These are phyloP conservation scores for Crithidia bombi DNA, from an alignment of 208 protist species.

Conservation along the genomic window DNA sequence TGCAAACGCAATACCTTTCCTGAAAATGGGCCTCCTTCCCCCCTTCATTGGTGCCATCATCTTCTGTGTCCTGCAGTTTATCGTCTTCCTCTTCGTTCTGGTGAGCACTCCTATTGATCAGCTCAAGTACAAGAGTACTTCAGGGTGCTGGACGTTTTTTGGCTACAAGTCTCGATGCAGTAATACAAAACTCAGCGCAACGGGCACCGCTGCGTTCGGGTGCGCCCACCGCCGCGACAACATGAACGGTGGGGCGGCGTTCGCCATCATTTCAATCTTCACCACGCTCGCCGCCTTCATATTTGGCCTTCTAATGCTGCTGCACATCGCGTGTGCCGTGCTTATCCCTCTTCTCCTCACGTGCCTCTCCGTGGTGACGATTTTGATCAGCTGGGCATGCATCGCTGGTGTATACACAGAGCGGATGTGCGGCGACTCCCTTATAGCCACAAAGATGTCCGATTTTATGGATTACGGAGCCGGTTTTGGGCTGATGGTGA, in stretches of 20 bases:
- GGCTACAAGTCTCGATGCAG: conserved; percentile 39
- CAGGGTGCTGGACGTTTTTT: conserved; percentile 42
- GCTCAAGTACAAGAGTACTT: neutral
- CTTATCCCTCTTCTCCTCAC: conserved; percentile 29
- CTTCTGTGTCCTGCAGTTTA: conserved; percentile 38
- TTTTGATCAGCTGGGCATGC: conserved; percentile 30
- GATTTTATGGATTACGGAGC: conserved; percentile 13
- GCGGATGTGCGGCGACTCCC: conserved; percentile 9
- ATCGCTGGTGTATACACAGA: conserved; percentile 13
- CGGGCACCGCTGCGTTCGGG: conserved; percentile 21
- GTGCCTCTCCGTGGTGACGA: conserved; percentile 22
- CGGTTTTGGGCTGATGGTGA: conserved; percentile 38
- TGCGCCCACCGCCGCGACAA: conserved; percentile 29
- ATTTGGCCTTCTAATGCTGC: conserved; percentile 32
- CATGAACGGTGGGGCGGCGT: conserved; percentile 37
- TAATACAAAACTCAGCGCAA: conserved; percentile 2
- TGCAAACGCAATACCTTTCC: too few species aligned
- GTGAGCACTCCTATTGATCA: conserved; percentile 18
- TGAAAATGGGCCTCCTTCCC: conserved; percentile 36
- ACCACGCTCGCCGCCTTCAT: conserved; percentile 34
- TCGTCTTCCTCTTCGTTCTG: conserved; percentile 38
- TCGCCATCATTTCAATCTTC: conserved; percentile 48
- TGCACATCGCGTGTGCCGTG: conserved; percentile 18
- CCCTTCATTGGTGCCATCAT: conserved; percentile 28
- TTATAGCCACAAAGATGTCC: neutral